Conservation (phyloP, 1,139 yeast species). For the Wickerhamomyces sp. region DNA sequence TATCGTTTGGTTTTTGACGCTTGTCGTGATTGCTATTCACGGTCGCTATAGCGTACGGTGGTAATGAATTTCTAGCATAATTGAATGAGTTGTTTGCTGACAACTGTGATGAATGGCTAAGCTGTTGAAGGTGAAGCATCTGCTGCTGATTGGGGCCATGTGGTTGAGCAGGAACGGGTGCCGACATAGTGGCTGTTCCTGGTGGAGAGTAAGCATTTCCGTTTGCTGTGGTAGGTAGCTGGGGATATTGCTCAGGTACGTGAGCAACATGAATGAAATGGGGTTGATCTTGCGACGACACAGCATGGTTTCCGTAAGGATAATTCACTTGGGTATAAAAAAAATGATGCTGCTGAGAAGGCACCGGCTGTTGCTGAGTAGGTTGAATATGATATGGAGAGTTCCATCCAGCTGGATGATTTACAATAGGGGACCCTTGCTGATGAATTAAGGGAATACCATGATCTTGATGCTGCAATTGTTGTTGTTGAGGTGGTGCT, state of each 20-base stretch:
- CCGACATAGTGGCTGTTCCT: background rate
- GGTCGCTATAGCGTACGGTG: constrained; percentile 29
- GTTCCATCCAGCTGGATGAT: background rate
- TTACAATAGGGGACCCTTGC: background rate
- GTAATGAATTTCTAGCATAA: constrained; percentile 27
- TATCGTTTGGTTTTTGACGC: constrained; percentile 6
- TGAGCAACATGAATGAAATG: no score
- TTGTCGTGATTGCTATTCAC: constrained; percentile 15
- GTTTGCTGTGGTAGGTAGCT: background rate
- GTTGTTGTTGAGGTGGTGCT: constrained; percentile 3
- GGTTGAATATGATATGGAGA: background rate
- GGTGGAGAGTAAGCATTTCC: no score
- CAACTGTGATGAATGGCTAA: no score
- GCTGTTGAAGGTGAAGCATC: background rate
- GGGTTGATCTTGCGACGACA: background rate
- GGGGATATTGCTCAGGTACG: background rate
- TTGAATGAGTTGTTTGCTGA: no score
- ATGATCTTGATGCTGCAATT: constrained; percentile 4
- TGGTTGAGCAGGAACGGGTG: background rate
- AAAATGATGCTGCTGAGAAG: background rate
- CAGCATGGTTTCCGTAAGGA: background rate
- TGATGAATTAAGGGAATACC: constrained; percentile 9
- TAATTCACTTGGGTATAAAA: background rate
- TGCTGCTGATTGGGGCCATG: background rate
- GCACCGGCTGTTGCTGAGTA: background rate